Conservation (phyloP, 1,139 yeast species). For the Maudiozyma humilis region DNA sequence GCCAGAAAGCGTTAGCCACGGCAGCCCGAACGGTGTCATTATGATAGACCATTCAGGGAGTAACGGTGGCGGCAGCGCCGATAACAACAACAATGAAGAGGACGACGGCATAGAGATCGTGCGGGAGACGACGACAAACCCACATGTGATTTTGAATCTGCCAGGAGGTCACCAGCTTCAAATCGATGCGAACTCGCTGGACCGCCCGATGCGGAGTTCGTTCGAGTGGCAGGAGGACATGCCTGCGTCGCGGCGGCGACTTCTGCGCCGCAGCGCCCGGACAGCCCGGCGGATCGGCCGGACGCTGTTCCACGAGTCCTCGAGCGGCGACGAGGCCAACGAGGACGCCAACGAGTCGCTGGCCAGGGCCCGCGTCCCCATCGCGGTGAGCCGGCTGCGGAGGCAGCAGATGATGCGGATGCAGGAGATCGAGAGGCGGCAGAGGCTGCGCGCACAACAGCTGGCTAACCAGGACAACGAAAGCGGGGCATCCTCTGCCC, state of each 20-base stretch:
- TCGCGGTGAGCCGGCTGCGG: slow-evolving; percentile 3
- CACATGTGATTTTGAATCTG: slow-evolving; percentile 20
- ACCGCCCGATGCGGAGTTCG: slow-evolving; percentile 24
- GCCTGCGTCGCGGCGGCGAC: slow-evolving; percentile 15
- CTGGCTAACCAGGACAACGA: neutral
- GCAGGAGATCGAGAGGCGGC: slow-evolving; percentile 8
- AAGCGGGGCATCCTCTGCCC: neutral
- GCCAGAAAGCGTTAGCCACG: slow-evolving; percentile 1
- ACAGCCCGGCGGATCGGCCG: slow-evolving; percentile 10
- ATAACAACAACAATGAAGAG: slow-evolving; percentile 8
- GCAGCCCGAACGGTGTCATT: neutral
- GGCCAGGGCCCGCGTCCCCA: slow-evolving; percentile 10
- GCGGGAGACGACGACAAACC: slow-evolving; percentile 22
- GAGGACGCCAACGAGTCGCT: neutral
- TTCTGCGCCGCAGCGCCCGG: slow-evolving; percentile 18
- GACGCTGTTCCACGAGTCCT: slow-evolving; percentile 8
- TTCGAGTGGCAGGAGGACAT: slow-evolving; percentile 20
- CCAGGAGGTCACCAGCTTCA: slow-evolving; percentile 27
- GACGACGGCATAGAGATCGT: slow-evolving; percentile 24
- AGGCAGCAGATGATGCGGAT: slow-evolving; percentile 2
- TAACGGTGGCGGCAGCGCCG: neutral
- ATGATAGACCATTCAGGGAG: neutral
- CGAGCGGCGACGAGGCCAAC: slow-evolving; percentile 4
- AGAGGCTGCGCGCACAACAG: slow-evolving; percentile 6
- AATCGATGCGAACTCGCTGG: slow-evolving; percentile 19